Evolutionary conservation across 768 basidiomycete species (phyloP), one percentile per base, ranked within the genome.

Genomic region (Mycena albidolilacea): DNA sequence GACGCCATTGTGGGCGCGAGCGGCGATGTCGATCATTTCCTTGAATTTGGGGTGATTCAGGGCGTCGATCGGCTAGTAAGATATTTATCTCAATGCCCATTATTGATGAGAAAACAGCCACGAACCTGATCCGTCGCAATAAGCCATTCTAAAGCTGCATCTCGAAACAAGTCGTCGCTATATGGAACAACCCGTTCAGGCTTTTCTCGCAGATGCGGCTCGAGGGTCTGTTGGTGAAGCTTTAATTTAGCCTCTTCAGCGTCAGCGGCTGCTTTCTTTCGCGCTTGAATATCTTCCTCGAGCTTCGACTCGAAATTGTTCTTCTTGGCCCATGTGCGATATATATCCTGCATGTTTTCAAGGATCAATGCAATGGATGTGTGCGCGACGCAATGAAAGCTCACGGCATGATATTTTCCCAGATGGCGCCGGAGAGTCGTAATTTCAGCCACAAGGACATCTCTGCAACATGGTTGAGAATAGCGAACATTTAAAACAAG

Each of bases 21-120:
- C 63, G 1, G 82, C 81, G n/a, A 81, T 66, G 8, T 81, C 38
- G 50, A 83, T 81, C 81, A 83, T 84, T 0, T 78, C 75, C n/a
- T 77, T 66, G 65, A 82, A 85, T 6, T 69, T 52, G 0, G 78
- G 79, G 62, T 85, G 80, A 14, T 84, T 75, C 17, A 83, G 55
- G 0, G 81, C 77, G n/a, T 69, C 61, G 52, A 79, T 50, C 12
- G 78, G 78, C 78, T 78, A 48, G 5, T 17, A n/a, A 23, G 12
- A 35, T 64, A 19, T 35, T 1, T 19, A 35, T 38, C 2, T 50
- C 2, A 38, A 37, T n/a, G 10, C 48, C 10, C 15, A 52, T 11
- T 23, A 30, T 0, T 1, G 11, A 63, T 37, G 30, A n/a, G 1
- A 37, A 23, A 35, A 41, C 39, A 6, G 38, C 12, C 23, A 64